A percentile compares a stretch with the other conserved stretches of the same genome.
phyloP scores from a whole-genome alignment of 768 basidiomycete genomes.

The Auricularia sp. region DNA sequence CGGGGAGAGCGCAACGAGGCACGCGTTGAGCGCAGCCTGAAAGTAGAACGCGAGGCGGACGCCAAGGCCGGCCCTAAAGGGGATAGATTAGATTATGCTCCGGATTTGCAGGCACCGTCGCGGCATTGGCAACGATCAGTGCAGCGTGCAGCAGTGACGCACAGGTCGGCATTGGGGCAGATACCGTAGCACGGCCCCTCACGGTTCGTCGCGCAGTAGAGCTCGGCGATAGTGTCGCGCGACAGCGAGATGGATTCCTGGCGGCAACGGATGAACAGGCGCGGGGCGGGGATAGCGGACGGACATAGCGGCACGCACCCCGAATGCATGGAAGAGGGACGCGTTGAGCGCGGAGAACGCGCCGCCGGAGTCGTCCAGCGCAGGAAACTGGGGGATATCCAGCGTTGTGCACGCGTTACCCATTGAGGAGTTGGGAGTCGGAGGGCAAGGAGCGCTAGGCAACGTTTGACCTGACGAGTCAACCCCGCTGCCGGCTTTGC shows the following conservation, averaged over 20 bases:
- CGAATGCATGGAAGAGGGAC: not conserved
- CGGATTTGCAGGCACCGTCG: not conserved
- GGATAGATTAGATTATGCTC: not conserved
- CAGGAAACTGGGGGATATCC: not conserved
- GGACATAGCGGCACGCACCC: not conserved
- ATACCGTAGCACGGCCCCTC: not conserved
- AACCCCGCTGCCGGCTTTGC: not conserved
- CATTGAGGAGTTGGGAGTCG: not conserved
- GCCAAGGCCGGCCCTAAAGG: not conserved
- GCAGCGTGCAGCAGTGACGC: not conserved
- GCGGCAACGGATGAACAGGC: not conserved
- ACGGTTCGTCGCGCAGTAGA: not conserved
- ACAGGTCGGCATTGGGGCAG: conserved; percentile 1
- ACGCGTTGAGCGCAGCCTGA: not conserved
- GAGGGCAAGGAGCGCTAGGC: not conserved
- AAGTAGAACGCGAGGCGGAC: not conserved
- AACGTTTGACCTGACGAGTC: not conserved
- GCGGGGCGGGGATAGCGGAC: not conserved
- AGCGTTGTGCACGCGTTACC: not conserved
- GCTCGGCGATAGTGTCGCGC: not conserved
- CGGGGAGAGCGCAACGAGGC: not conserved
- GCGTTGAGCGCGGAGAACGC: not conserved
- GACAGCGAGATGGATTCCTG: not conserved
- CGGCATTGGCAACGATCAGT: not conserved
- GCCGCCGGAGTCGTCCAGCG: not conserved